These are phyloP conservation scores for Alternaria sp. DNA, from an alignment of 2,329 filamentous ascomycete genomes.

Conservation along the genomic window DNA sequence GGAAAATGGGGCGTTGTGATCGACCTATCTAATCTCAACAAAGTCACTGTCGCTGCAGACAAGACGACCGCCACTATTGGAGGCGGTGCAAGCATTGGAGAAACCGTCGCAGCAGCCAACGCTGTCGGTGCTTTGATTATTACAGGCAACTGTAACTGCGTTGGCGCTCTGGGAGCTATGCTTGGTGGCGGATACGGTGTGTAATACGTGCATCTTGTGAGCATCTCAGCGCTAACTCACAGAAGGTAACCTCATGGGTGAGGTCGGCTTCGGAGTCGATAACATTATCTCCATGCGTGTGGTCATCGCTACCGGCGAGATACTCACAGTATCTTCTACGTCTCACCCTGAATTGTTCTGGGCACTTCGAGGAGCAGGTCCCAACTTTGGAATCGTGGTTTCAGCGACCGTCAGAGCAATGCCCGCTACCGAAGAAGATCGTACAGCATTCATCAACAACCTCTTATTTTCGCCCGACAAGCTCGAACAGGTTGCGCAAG, in stretches of 20 bases:
- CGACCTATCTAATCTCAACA: conserved; percentile 38
- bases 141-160: conserved; percentile 46
- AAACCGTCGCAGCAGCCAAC: conserved; percentile 49
- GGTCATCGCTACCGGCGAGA: conserved; percentile 36
- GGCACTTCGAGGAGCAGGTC: conserved; percentile 49
- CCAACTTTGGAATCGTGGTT: conserved; percentile 47
- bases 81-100: conserved; percentile 49
- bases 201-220: background rate
- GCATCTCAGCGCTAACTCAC: background rate
- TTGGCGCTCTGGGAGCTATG: conserved; percentile 39
- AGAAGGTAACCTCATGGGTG: conserved; percentile 59
- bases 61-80: conserved; percentile 37
- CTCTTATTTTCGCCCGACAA: conserved; percentile 38
- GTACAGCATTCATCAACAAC: conserved; percentile 36
- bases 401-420: conserved; percentile 51
- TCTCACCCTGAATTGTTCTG: conserved; percentile 46
- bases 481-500: conserved; percentile 45
- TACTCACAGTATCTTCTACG: conserved; percentile 40
- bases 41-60: conserved; percentile 32
- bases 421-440: conserved; percentile 32
- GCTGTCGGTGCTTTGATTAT: conserved; percentile 42
- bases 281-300: conserved; percentile 50
- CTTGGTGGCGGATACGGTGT: conserved; percentile 62
- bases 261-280: conserved; percentile 63
- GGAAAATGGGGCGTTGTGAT: conserved; percentile 39